Conservation (phyloP, 2,329 filamentous ascomycete genomes). For the Exophiala mesophila region DNA sequence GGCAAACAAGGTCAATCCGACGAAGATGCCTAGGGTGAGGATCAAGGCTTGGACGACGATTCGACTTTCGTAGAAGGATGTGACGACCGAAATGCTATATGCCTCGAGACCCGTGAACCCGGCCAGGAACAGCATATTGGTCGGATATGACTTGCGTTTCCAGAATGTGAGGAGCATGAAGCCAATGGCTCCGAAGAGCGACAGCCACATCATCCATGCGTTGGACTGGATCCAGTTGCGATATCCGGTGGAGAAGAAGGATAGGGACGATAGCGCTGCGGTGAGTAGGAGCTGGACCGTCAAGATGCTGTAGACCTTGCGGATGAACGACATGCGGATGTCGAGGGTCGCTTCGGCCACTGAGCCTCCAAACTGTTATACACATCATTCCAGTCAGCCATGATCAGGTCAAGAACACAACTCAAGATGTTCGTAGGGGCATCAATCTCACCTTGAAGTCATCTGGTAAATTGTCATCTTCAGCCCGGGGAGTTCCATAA, state of each 20-base stretch:
- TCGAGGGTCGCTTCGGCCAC: conserved; percentile 91
- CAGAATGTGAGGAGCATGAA: conserved; percentile 88
- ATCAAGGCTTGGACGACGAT: conserved; percentile 88
- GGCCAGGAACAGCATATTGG: conserved; percentile 85
- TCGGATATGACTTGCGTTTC: conserved; percentile 93
- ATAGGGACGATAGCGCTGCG: conserved; percentile 71
- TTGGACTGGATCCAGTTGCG: conserved; percentile 82
- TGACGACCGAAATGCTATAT: conserved; percentile 87
- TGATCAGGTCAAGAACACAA: not conserved
- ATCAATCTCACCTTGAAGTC: conserved; percentile 76
- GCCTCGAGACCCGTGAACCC: conserved; percentile 90
- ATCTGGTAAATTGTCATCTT: conserved; percentile 88
- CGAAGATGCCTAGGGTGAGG: conserved; percentile 67
- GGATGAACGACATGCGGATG: conserved; percentile 93
- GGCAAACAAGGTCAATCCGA: conserved; percentile 70
- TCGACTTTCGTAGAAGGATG: conserved; percentile 77
- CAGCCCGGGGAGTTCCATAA: conserved; percentile 54
- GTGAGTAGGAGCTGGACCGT: conserved; percentile 91
- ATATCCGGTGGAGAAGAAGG: conserved; percentile 78
- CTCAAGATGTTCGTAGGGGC: no score
- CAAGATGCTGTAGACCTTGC: conserved; percentile 97
- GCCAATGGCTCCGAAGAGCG: conserved; percentile 74
- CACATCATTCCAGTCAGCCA: conserved; percentile 1
- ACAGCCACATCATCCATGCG: conserved; percentile 77
- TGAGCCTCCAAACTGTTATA: conserved; percentile 74